Percentiles rank a stretch among this genome's conserved stretches.
Evolutionary conservation across 345 rosid genomes (phyloP).

Genomic region (Anacardium occidentale): DNA sequence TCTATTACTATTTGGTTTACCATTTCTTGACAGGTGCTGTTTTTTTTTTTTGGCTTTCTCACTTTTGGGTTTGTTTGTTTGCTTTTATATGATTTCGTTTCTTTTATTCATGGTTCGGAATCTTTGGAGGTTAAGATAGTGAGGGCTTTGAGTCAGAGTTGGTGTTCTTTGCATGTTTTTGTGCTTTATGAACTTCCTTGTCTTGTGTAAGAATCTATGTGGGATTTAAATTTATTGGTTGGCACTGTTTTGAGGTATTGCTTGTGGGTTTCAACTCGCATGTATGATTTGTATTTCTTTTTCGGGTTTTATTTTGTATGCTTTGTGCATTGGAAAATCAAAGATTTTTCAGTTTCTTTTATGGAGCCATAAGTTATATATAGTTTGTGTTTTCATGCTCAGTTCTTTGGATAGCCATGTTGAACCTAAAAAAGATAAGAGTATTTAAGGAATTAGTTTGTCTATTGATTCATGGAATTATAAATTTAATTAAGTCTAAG

Average conservation of each 20-base stretch:
- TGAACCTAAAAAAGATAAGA: no score
- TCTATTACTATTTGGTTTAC: conserved; percentile 15
- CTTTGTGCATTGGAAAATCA: not conserved
- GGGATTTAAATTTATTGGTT: not conserved
- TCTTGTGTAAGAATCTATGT: not conserved
- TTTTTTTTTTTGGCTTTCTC: conserved; percentile 3
- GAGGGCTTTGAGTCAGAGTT: not conserved
- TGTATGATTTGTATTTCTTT: conserved; percentile 11
- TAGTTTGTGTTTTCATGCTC: no score
- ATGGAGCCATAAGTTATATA: not conserved
- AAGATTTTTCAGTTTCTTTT: not conserved
- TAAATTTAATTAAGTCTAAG: no score
- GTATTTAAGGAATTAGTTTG: no score
- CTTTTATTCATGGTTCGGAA: not conserved
- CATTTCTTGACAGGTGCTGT: conserved; percentile 21
- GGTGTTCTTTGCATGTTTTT: not conserved
- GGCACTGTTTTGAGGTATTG: conserved; percentile 1
- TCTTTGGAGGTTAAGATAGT: not conserved
- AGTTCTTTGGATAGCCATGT: no score
- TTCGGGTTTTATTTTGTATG: not conserved
- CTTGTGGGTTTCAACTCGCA: conserved; percentile 26
- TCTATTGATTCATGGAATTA: no score
- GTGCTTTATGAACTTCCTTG: not conserved
- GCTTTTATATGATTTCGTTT: conserved; percentile 1
- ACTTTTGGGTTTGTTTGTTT: conserved; percentile 5